Percentiles rank a stretch among this genome's conserved stretches.
These are phyloP conservation scores for Microbotryum saponariae DNA, from an alignment of 1,284 basidiomycete genomes.

Conservation along the genomic window DNA sequence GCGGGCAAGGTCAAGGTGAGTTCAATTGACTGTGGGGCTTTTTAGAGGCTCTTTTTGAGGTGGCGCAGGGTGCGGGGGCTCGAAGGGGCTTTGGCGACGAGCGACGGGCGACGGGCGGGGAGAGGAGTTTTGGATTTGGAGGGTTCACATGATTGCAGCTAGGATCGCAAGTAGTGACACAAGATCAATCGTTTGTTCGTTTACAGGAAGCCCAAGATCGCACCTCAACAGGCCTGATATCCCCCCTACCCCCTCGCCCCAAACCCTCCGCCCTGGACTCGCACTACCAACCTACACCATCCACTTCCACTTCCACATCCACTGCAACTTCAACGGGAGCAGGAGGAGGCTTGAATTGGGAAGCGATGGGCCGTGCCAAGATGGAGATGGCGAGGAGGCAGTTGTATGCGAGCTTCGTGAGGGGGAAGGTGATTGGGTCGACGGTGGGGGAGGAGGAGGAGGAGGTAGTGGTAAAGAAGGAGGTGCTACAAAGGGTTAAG, in stretches of 20 bases:
- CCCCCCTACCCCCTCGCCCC: conserved; percentile 55
- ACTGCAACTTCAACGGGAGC: conserved; percentile 26
- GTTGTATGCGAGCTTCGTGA: conserved; percentile 72
- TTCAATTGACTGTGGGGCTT: conserved; percentile 24
- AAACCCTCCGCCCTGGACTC: conserved; percentile 48
- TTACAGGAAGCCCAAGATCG: conserved; percentile 38
- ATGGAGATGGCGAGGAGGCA: conserved; percentile 63
- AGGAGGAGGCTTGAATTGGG: conserved; percentile 41
- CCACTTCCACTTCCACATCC: conserved; percentile 43
- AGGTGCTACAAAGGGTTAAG: neutral
- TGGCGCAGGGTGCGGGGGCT: too few relatives aligned
- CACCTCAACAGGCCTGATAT: conserved; percentile 67
- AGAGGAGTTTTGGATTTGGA: too few relatives aligned
- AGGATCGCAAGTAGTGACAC: too few relatives aligned
- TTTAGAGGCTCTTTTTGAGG: too few relatives aligned
- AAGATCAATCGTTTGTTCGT: neutral
- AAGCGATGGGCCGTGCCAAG: conserved; percentile 59
- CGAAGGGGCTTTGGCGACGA: too few relatives aligned
- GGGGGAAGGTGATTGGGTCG: conserved; percentile 46
- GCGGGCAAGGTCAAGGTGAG: conserved; percentile 47
- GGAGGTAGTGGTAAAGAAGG: neutral
- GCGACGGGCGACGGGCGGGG: too few relatives aligned
- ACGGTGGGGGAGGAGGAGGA: conserved; percentile 9
- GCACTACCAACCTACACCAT: conserved; percentile 6
- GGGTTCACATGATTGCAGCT: too few relatives aligned